Base-by-base conservation (phyloP, 2,329 filamentous ascomycete genomes). In the Bimuria novae-zelandiae region DNA sequence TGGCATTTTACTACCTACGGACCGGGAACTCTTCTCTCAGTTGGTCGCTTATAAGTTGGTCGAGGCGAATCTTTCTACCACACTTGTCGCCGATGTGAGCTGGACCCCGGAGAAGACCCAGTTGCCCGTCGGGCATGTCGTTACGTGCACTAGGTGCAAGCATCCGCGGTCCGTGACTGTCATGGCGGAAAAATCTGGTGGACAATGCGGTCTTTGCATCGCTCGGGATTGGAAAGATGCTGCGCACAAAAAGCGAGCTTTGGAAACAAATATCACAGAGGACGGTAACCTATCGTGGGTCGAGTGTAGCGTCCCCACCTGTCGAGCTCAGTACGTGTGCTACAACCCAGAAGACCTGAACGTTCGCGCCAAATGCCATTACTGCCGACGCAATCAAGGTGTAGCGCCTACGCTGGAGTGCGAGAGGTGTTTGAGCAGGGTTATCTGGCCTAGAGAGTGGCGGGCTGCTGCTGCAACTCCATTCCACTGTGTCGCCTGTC, bases 241-340 rank as follows among this genome's bases (percentile, higher is more conserved):
- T 1, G 49, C 64, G 7, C 64, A 73, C 10, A 57, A 68, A 19
- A 56, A 66, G 3, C 56, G 60, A 11, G 41, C 52, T 2, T 57
- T 56, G 19, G 36, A 54, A 36, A 55, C 56, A 7, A 55, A 64
- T 32, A 78, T 76, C 17, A 69, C 66, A 0, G 52, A 52, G 35
- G 47, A 52, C 7, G 76, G 75, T 0, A 57, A 61, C 3, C 71
- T 67, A 0, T 68, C 70, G 14, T 82, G 80, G 80, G 77, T 80
- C 0, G 80, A 82, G 61, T 83, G 80, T 58, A 65, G 55, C 32
- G 65, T 72, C n/a, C 51, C 42, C 1, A 61, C 63, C 7, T 82
- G 80, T 62, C 73, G 79, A 10, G 77, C 74, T 1, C 79, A 81
- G 61, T 83, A 82, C 57, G 75, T 82, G 23, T 76, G 82, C 4